Evolutionary conservation across 192 early-diverging fungal species (phyloP).

Genomic region (Linnemannia elongata): DNA sequence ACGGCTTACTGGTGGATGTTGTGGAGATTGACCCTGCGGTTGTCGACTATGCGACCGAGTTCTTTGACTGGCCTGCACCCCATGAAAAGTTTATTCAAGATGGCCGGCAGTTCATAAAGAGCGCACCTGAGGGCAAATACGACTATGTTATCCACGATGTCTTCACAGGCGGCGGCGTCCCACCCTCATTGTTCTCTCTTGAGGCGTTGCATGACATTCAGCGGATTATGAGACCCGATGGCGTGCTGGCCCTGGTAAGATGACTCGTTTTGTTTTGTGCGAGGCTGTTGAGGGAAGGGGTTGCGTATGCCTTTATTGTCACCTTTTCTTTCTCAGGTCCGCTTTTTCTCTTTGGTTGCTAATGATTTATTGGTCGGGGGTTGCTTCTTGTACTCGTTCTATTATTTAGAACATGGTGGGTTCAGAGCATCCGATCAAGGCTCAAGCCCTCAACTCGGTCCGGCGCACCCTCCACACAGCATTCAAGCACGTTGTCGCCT

Average conservation of each 20-base stretch:
- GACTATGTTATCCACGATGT: constrained; percentile 94
- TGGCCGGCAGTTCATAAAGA: constrained; percentile 81
- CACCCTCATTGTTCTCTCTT: constrained; percentile 77
- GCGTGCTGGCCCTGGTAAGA: constrained; percentile 82
- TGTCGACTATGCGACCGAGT: constrained; percentile 72
- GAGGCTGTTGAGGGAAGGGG: not conserved
- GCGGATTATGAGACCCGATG: constrained; percentile 78
- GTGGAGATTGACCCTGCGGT: constrained; percentile 90
- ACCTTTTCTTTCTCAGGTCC: not conserved
- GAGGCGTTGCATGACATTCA: constrained; percentile 76
- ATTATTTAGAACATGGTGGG: constrained; percentile 83
- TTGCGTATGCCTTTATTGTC: not conserved
- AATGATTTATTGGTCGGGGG: constrained; percentile 1
- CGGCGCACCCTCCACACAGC: constrained; percentile 73
- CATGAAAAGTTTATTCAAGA: constrained; percentile 76
- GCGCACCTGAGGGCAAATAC: constrained; percentile 65
- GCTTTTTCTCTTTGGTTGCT: not conserved
- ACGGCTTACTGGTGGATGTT: constrained; percentile 77
- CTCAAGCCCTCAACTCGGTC: constrained; percentile 70
- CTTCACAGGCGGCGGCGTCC: constrained; percentile 92
- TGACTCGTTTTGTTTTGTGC: constrained; percentile 9
- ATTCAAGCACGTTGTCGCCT: constrained; percentile 77
- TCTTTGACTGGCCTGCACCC: constrained; percentile 72
- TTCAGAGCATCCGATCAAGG: constrained; percentile 60
- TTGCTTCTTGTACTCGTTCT: not conserved